Base-by-base conservation (phyloP, 495 filamentous ascomycete genomes). In the Podospora anserina region DNA sequence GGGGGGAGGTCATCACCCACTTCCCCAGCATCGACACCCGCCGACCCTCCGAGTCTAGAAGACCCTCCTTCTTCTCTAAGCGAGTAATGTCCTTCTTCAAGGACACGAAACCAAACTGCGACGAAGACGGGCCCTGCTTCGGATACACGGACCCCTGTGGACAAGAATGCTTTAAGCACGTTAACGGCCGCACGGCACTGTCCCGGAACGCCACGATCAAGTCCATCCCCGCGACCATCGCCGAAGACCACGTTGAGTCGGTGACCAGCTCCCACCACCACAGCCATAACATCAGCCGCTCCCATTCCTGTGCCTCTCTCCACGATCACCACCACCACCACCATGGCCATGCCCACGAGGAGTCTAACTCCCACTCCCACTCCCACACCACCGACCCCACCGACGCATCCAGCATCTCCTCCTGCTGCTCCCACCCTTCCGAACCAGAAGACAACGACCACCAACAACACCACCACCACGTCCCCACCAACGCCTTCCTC, bases 401-500 rank as follows among this genome's bases (percentile, higher is more conserved):
- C 39, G 39, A 49, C 9, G 39, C 39, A 13, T 32, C 30, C 4
- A 23, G 15, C 3, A 58, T 58, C n/a, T 19, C 55, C n/a, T 19
- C n/a, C 15, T 74, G 67, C 75, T 70, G 16, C 65, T 55, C 32
- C 64, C 70, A 69, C 55, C 68, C 71, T 18, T 70, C 77, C 20
- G 79, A 74, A 5, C 39, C 39, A 1, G 39, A 83, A 32, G 82
- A 83, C 54, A 26, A 78, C n/a, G 81, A 81, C 71, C 74, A 71
- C 19, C 86, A 87, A 69, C 93, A 96, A 69, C 93, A 96, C 74
- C 95, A 99, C 72, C 95, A 99, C 77, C 95, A 99, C 72, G 95
- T 98, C n/a, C 91, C 94, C 0, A 88, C 91, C 63, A 99, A 99
- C 78, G 92, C 91, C 26, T 98, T 97, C 76, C 83, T 98, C 60